Evolutionary conservation across 305 asterid species (phyloP).

Genomic region (Fraxinus paxiana): DNA sequence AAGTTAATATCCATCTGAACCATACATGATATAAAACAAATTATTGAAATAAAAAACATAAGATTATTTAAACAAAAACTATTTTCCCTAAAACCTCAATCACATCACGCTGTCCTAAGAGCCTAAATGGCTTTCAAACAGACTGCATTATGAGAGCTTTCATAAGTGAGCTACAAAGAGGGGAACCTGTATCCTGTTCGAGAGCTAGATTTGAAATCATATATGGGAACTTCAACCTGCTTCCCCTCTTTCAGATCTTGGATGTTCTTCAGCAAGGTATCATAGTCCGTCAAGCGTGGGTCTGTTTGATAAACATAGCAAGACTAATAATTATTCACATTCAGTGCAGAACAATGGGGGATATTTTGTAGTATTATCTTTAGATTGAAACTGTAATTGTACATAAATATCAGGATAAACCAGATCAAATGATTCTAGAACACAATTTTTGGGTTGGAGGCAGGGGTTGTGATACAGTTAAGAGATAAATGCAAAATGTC

Average conservation of each 20-base stretch:
- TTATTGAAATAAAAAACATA: not conserved
- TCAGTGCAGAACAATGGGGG: not conserved
- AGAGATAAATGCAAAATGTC: not conserved
- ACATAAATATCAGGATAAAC: not conserved
- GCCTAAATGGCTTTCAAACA: constrained; percentile 4
- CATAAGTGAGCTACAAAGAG: constrained; percentile 6
- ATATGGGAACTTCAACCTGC: constrained; percentile 73
- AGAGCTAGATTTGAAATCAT: constrained; percentile 95
- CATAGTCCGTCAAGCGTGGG: constrained; percentile 97
- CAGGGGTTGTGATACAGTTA: not conserved
- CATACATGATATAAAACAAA: not conserved
- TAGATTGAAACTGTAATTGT: not conserved
- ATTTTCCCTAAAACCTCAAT: constrained; percentile 17
- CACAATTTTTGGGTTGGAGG: not conserved
- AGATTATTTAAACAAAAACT: not conserved
- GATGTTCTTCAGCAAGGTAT: constrained; percentile 78
- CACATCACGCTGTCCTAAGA: not conserved
- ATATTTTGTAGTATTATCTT: not conserved
- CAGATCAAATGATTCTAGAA: not conserved
- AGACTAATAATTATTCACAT: constrained; percentile 21
- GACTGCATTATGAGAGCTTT: constrained; percentile 14
- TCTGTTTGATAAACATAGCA: constrained; percentile 47
- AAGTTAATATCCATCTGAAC: not conserved
- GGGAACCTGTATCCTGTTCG: constrained; percentile 85
- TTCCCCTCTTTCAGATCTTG: constrained; percentile 76